Base-by-base conservation (phyloP, 169 alveolate genomes). In the Eimeria acervulina region DNA sequence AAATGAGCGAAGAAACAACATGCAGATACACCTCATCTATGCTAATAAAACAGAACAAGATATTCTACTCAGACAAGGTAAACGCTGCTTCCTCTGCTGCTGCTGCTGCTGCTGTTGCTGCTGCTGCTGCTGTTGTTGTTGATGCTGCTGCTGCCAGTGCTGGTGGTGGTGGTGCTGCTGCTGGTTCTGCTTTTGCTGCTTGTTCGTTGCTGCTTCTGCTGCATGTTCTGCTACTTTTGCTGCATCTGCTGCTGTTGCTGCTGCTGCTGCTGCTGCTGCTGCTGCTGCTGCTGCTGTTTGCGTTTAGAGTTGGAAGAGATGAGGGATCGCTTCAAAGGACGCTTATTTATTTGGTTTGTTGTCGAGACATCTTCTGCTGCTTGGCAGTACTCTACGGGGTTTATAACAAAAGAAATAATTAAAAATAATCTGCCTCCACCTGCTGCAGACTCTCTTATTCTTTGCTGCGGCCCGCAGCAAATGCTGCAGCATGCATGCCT, bases 401-500 rank as follows among this genome's bases (percentile, higher is more conserved):
- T 97, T 80, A 94, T 98, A 38, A 68, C 96, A 28, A 42, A 74
- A 74, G 97, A 88, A 66, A 97, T 98, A 97, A 74, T 97, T 13
- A 21, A 63, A 38, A 80, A 63, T 6, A 7, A 93, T 38, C 95
- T 98, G 96, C 98, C 98, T 31, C 89, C 95, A 0, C 98, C 98
- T 13, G 38, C 96, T 1, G 84, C 38, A 26, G 98, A 96, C 28
- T 95, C 98, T 4, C 15, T 97, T 4, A 95, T 97, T 52, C 36
- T 97, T 40, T 85, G 93, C 76, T 97, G 99, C 94, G 99, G 99
- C 66, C 98, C 99, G 21, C 97, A 97, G 44, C 95, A 97, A 40
- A 97, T 98, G 98, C 89, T 95, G 33, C 80, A 90, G 63, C 28
- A 59, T 40, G 97, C 97, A 6, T 72, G 84, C 51, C 0, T 72